Conservation (phyloP, 306 rosid species). For the Cyclanthera cordifolia region DNA sequence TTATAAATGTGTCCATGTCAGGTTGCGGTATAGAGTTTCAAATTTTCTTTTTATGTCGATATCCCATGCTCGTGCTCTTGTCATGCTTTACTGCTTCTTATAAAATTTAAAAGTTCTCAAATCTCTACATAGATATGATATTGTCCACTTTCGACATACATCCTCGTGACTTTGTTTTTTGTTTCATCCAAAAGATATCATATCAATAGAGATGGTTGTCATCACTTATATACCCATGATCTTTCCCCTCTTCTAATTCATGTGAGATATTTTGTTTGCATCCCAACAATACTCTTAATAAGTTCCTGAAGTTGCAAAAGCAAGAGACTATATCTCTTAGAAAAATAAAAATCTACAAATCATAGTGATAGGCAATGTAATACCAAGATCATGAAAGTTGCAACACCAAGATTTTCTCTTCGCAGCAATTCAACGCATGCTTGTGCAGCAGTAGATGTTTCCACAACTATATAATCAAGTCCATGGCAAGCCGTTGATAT, state of each 20-base stretch:
- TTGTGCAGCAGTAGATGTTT: slow-evolving; percentile 85
- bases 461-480: slow-evolving; percentile 92
- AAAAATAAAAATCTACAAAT: background rate
- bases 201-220: too few species aligned
- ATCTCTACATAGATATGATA: too few species aligned
- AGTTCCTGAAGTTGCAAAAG: background rate
- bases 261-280: too few species aligned
- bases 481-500: slow-evolving; percentile 88
- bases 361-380: background rate
- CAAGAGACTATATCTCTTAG: background rate
- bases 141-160: too few species aligned
- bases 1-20: background rate
- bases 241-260: too few species aligned
- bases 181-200: too few species aligned
- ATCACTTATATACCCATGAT: too few species aligned
- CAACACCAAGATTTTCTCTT: slow-evolving; percentile 78
- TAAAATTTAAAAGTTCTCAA: too few species aligned
- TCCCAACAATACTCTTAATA: too few species aligned
- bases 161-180: too few species aligned
- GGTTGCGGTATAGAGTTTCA: background rate
- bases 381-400: slow-evolving; percentile 97
- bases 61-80: background rate
- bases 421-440: slow-evolving; percentile 85
- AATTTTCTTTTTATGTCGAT: too few species aligned
- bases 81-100: too few species aligned